Percentiles rank a stretch among this genome's conserved stretches.
Conservation (phyloP, 2,329 filamentous ascomycete genomes). For the Talaromyces sp. region DNA sequence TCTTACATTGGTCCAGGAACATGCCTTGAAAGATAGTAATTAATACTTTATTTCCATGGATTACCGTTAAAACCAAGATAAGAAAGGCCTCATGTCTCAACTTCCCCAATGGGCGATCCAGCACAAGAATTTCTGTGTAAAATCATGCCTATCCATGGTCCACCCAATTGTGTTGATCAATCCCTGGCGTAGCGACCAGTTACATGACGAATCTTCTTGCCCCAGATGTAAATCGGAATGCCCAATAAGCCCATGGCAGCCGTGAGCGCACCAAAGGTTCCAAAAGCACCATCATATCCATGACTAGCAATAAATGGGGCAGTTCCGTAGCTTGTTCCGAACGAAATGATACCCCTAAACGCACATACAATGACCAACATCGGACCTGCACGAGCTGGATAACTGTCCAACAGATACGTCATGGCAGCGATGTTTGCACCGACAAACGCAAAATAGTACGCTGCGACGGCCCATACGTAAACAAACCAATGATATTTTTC, state of each 20-base stretch:
- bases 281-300: conserved; percentile 36
- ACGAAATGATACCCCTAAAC: conserved; percentile 46
- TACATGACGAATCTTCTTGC: conserved; percentile 29
- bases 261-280: conserved; percentile 32
- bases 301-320: conserved; percentile 23
- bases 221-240: conserved; percentile 31
- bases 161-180: background rate
- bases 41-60: background rate
- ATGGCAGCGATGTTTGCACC: conserved; percentile 46
- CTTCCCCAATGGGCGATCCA: background rate
- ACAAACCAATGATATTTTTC: conserved; percentile 19
- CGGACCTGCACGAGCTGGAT: conserved; percentile 42
- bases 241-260: conserved; percentile 28
- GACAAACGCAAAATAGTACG: conserved; percentile 26
- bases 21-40: background rate
- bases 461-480: conserved; percentile 9
- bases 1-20: background rate
- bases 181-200: conserved; percentile 24
- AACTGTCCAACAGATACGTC: conserved; percentile 46
- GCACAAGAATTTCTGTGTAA: background rate
- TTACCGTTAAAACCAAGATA: background rate
- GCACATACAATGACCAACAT: conserved; percentile 47
- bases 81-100: too few relatives aligned
- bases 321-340: conserved; percentile 42
- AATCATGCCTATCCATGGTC: background rate